Evolutionary conservation across 140 eudicot genomes (phyloP), one percentile per base, ranked within the genome.

Genomic region (Bidens hawaiensis): DNA sequence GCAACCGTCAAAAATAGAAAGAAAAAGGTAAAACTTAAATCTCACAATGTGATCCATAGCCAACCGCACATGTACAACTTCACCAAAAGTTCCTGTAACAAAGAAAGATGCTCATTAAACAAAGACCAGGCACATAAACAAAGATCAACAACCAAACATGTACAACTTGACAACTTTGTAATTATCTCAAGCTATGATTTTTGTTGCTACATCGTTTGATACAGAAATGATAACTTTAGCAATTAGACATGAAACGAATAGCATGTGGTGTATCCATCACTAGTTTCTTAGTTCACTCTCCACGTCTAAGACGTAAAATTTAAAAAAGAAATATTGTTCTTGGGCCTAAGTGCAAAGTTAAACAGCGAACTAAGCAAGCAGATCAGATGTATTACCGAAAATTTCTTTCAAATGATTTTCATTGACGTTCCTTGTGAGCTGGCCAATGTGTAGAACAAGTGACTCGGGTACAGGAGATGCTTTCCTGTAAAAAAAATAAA

Each of bases 391-490:
- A 48, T 67, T 81, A 91, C 99, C 86, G 57, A 91, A 91, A 62
- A 91, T 91, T 77, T 91, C 99, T 75, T 78, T 82, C 75, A 91
- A 67, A 69, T 91, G 99, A 65, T 83, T 83, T 68, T 91, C 99
- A 54, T 87, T 91, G 52, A 91, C 99, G 56, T 88, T 91, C 76
- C 99, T 74, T 24, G 89, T 91, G 62, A 91, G 96, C 77, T 85
- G 94, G 49, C 85, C 91, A 61, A 91, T 64, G 85, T 85, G 85
- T 72, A 91, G 93, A 73, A 82, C 96, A 72, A 82, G 95, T 0
- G 99, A 87, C 71, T 88, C 93, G 0, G 88, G 83, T 50, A 81
- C 64, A 27, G 99, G 88, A 56, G 99, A 84, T 25, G 78, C 66
- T 76, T 91, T 91, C 94, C 99, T 91, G 87, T 19, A 28, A 68